A percentile compares a stretch with the other conserved stretches of the same genome.
Conservation (phyloP, 1,284 basidiomycete genomes). For the Rhodotorula sp. region DNA sequence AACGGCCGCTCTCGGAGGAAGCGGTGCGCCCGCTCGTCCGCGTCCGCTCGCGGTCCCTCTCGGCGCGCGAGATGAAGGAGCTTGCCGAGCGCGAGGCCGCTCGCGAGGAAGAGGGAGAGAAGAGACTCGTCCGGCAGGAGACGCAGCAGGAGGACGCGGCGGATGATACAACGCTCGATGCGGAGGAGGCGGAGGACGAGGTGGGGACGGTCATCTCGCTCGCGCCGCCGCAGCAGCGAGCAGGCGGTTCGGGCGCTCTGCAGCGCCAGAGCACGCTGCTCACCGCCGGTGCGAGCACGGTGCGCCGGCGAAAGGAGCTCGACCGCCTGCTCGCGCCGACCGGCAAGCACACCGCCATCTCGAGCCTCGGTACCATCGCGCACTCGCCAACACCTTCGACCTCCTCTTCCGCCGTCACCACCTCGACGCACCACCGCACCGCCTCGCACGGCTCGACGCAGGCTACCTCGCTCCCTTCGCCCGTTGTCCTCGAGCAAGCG, state of each 20-base stretch:
- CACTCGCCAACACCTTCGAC: conserved; percentile 18
- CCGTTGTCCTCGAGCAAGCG: conserved; percentile 41
- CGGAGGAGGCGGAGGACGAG: conserved; percentile 17
- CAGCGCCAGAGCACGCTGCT: conserved; percentile 39
- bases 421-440: conserved; percentile 18
- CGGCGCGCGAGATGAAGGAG: conserved; percentile 24
- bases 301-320: conserved; percentile 42
- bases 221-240: background rate
- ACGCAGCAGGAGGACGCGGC: conserved; percentile 7
- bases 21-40: background rate
- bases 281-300: conserved; percentile 41
- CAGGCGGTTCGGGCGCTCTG: background rate
- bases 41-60: conserved; percentile 16
- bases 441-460: conserved; percentile 5
- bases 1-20: background rate
- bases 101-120: background rate
- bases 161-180: conserved; percentile 10
- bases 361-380: conserved; percentile 19
- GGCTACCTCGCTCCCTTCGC: conserved; percentile 9
- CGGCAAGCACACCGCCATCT: background rate
- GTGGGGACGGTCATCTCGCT: conserved; percentile 20
- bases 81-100: conserved; percentile 12
- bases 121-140: background rate
- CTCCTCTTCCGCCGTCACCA: conserved; percentile 12
- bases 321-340: conserved; percentile 39